phyloP scores from a whole-genome alignment of 2,329 filamentous ascomycete genomes.

The Hawksworthiomyces lignivorus region DNA sequence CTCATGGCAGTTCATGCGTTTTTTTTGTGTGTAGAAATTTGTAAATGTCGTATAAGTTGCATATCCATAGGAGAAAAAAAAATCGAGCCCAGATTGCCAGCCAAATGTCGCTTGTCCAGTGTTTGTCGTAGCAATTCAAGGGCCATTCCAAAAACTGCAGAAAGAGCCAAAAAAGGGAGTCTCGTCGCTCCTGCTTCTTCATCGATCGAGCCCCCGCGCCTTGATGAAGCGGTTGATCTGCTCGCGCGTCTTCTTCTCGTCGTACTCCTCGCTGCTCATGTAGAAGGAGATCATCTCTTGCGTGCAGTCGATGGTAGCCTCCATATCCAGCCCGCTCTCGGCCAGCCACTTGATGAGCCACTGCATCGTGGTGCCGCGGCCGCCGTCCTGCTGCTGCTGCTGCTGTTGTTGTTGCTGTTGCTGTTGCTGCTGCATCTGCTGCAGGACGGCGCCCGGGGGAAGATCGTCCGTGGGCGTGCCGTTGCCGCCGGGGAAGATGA shows the following conservation, averaged over 20 bases:
- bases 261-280: conserved; percentile 57
- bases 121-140: too few relatives aligned
- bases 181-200: too few relatives aligned
- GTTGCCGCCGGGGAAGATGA: neutral
- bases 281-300: conserved; percentile 90
- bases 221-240: conserved; percentile 54
- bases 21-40: too few relatives aligned
- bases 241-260: conserved; percentile 51
- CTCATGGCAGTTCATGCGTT: too few relatives aligned
- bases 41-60: too few relatives aligned
- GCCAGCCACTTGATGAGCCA: conserved; percentile 69
- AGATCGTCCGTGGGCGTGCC: neutral
- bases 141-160: too few relatives aligned
- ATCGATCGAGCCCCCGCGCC: conserved; percentile 48
- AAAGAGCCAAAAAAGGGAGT: neutral
- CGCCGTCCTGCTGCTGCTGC: conserved; percentile 3
- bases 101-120: too few relatives aligned
- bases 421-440: too few relatives aligned
- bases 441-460: too few relatives aligned
- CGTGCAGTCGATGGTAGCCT: conserved; percentile 77
- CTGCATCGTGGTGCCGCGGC: conserved; percentile 47
- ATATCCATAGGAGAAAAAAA: too few relatives aligned
- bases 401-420: too few relatives aligned
- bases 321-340: conserved; percentile 77
- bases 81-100: too few relatives aligned